Evolutionary conservation across 495 filamentous ascomycete genomes (phyloP), one percentile per base, ranked within the genome.

Genomic region (Aspergillus affinis): DNA sequence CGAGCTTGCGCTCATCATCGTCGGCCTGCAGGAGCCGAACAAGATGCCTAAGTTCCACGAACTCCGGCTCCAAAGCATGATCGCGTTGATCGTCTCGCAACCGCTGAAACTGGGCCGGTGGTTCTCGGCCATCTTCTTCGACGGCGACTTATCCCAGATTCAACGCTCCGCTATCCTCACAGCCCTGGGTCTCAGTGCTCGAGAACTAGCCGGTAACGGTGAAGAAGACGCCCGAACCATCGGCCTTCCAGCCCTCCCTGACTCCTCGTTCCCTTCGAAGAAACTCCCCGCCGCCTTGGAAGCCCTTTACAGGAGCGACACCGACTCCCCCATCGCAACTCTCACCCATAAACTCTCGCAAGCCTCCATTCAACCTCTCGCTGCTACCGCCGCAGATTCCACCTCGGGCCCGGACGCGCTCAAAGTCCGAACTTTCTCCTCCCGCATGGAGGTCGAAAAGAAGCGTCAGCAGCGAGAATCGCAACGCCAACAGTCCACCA

Each of bases 41-140:
- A 75, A 74, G 5, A 54, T 74, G 27, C 64, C 75, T 3, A 70
- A 74, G 30, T 98, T 97, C 72, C 78, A 89, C 61, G 84, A 92
- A 61, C 74, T 90, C 61, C 84, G 88, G 17, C 78, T 92, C 27
- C 89, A 94, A 69, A 90, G 88, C 23, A 89, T 98, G 82, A 87
- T 97, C 27, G 90, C 92, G 0, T 66, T 96, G 36, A 76, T 96
- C 9, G 80, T 93, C 20, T 86, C 90, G 2, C 82, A 89, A 63
- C 92, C 95, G 0, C 69, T 84, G 19, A 81, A 81, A 49, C 91
- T 96, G 85, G 92, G 86, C 2, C 87, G 81, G 41, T 93, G 91
- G 88, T 90, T 96, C 58, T 83, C 89, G 1, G 86, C 85, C 56
- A 87, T 89, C 0, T 96, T 93, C 74, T 98, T 96, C 68, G 88